These are phyloP conservation scores for Lichina pygmaea DNA, from an alignment of 495 filamentous ascomycete species.

Conservation along the genomic window DNA sequence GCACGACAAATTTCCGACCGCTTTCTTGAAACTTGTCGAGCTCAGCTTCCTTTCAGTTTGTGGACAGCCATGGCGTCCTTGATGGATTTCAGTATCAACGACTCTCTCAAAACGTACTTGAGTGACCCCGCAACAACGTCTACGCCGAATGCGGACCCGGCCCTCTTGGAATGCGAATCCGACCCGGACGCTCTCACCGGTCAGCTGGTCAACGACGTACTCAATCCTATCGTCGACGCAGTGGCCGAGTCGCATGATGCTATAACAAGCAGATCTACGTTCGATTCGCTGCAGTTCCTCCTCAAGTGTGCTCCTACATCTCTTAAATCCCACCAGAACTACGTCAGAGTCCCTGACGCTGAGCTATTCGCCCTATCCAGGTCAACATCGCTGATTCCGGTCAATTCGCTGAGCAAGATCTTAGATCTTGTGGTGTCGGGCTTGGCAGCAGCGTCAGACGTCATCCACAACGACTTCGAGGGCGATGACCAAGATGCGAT, in stretches of 20 bases:
- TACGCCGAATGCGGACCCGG: conserved; percentile 66
- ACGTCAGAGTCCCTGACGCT: conserved; percentile 23
- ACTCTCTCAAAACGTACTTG: conserved; percentile 84
- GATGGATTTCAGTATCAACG: conserved; percentile 78
- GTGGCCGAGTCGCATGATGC: conserved; percentile 79
- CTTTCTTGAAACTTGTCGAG: too few species aligned
- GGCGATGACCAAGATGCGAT: conserved; percentile 71
- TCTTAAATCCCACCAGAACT: conserved; percentile 18
- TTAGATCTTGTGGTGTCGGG: conserved; percentile 84
- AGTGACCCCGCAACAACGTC: conserved; percentile 62
- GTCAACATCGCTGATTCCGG: conserved; percentile 56
- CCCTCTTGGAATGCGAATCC: conserved; percentile 70
- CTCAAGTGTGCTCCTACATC: conserved; percentile 74
- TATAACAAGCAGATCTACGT: conserved; percentile 44
- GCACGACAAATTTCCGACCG: too few species aligned
- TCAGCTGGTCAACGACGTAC: conserved; percentile 49
- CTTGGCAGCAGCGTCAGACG: conserved; percentile 74
- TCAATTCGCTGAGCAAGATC: conserved; percentile 65
- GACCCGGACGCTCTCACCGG: conserved; percentile 63
- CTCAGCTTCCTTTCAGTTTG: background rate
- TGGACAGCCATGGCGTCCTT: conserved; percentile 37
- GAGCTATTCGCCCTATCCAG: conserved; percentile 43
- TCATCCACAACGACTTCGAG: conserved; percentile 64
- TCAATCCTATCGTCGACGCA: conserved; percentile 84
- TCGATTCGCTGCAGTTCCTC: conserved; percentile 85